Base-by-base conservation (phyloP, 805 yeast genomes). In the Lipomyces sp. region DNA sequence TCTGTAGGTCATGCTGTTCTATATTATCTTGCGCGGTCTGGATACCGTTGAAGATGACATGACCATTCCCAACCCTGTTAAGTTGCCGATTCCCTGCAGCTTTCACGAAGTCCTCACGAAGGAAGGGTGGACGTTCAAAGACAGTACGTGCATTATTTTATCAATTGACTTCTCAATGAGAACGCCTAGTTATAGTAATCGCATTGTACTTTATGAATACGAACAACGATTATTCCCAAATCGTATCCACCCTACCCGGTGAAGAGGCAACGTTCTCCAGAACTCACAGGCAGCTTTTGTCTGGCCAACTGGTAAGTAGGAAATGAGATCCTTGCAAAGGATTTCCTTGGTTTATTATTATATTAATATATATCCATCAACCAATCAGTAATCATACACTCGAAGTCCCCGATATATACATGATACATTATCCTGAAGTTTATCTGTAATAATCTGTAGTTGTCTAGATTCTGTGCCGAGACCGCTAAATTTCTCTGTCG, bases 11-110 rank as follows among this genome's bases (percentile, higher is more conserved):
- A 87, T 87, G 92, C 66, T 95, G 4, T 95, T 95, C 79, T 95
- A 95, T 78, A 78, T 95, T 64, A 83, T 92, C 30, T 80, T 95
- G 70, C 85, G 99, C 67, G 99, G 97, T 1, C 84, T 95, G 73
- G 99, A 95, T 76, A 95, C 99, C 0, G 84, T 95, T 64, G 99
- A 95, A 77, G 99, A 95, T 77, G 98, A 95, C 77, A 92, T 92
- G 96, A 85, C 95, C 7, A 80, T 95, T 65, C 88, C 86, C 68
- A 87, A 90, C 4, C 81, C 82, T 29, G 73, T 86, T 66, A 95
- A 95, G 79, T 80, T 92, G 33, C 92, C 95, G 1, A 76, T 92
- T 59, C 82, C 95, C 71, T 83, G 94, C 66, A 71, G 76, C 2
- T 95, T 95, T 78, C 82, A 87, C 75, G 78, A 83, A 35, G 87